Conservation (phyloP, 257 asterid species). For the Verbascum thapsus region DNA sequence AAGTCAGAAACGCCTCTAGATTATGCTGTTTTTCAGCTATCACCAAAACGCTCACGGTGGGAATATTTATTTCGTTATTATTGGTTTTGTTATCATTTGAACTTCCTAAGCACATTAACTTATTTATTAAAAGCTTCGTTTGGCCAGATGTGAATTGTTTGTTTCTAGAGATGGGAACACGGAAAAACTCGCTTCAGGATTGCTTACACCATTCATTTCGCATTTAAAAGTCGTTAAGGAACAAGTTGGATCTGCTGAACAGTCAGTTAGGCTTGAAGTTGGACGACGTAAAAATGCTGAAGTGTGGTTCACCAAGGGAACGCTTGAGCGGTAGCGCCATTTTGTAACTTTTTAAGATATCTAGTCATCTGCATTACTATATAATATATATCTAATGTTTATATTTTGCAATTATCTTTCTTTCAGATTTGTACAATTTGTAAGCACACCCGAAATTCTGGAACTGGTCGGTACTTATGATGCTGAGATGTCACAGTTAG, state of each 20-base stretch:
- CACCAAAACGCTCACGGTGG: constrained; percentile 80
- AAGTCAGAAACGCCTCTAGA: constrained; percentile 71
- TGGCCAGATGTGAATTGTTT: constrained; percentile 80
- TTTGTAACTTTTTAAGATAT: constrained; percentile 21
- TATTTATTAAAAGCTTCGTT: constrained; percentile 26
- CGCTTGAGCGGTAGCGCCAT: constrained; percentile 75
- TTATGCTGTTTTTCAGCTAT: constrained; percentile 86
- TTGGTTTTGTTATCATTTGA: constrained; percentile 20
- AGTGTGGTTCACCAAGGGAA: constrained; percentile 93
- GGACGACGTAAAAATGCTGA: constrained; percentile 56
- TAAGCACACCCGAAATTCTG: constrained; percentile 86
- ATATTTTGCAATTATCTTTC: constrained; percentile 10
- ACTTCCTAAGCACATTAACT: constrained; percentile 1
- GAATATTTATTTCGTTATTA: constrained; percentile 16
- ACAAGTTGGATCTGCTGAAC: constrained; percentile 64
- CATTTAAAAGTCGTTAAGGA: constrained; percentile 82
- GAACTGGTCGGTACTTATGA: constrained; percentile 73
- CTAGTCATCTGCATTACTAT: neutral
- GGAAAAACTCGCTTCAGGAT: constrained; percentile 93
- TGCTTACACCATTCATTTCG: constrained; percentile 76
- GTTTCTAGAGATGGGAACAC: constrained; percentile 71
- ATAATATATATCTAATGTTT: constrained; percentile 15
- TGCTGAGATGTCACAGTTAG: constrained; percentile 90
- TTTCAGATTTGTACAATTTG: constrained; percentile 85
- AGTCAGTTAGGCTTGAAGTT: constrained; percentile 78